Evolutionary conservation across 768 basidiomycete genomes (phyloP), one percentile per base, ranked within the genome.

Genomic region (Xerocomellus amylosporus): DNA sequence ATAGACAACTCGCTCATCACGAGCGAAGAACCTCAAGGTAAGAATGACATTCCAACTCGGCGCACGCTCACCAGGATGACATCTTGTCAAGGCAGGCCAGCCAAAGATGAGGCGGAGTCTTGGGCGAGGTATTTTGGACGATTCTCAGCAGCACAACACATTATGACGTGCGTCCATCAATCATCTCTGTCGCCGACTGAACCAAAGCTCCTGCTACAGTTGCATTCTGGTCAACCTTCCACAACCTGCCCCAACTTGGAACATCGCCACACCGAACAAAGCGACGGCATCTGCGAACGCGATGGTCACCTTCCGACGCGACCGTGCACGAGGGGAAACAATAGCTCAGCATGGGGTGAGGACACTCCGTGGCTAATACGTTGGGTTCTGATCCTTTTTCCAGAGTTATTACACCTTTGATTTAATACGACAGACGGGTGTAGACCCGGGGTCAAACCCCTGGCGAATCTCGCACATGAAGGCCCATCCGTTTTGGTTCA

Each of bases 401-500:
- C 31, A 62, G 67, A 57, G 62, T 13, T 61, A 64, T 34, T 69
- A 69, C 41, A 69, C 56, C 19, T 67, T 66, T 50, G 67, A 62
- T 12, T 46, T 67, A 8, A 39, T 58, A 41, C 63, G 67, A 24
- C 57, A 61, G 34, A 10, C 46, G 8, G 51, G 52, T 2, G 46
- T 37, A 34, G 57, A 60, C 10, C 47, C 57, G 14, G 54, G 58
- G 9, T 51, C 43, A 10, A 66, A 68, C 19, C 62, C 66, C 15
- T 69, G 62, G 66, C 53, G 67, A 49, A 62, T 68, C 33, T 56
- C 59, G 39, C 57, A 60, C 38, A 59, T 66, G 62, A 68, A 64
- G 31, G 57, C 49, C 15, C 67, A 69, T 52, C 67, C 64, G 15
- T 62, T 62, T 49, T 66, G 67, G 66, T 64, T 68, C 40, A 60